Percentiles rank a stretch among this genome's conserved stretches.
Evolutionary conservation across 2,329 filamentous ascomycete genomes (phyloP).

Genomic region (Pezicula carpinea): DNA sequence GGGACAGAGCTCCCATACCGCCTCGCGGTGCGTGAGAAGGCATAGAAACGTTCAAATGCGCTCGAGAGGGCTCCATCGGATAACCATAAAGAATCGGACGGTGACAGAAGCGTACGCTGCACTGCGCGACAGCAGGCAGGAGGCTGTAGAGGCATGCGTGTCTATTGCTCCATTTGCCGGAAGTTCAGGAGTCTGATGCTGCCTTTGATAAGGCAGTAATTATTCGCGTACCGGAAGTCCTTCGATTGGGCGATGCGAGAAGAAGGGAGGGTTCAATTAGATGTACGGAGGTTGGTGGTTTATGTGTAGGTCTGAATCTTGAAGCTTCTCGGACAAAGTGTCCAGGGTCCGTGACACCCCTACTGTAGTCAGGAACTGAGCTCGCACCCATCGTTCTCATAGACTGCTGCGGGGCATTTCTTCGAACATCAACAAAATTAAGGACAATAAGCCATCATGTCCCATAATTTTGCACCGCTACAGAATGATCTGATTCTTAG

Average conservation of each 20-base stretch:
- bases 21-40: constrained; percentile 23
- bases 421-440: neutral
- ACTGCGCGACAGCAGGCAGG: constrained; percentile 46
- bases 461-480: constrained; percentile 71
- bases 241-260: too few species aligned
- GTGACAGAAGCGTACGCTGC: constrained; percentile 34
- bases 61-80: constrained; percentile 49
- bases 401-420: neutral
- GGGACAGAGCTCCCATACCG: constrained; percentile 31
- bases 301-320: too few species aligned
- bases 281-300: too few species aligned
- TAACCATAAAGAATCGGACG: constrained; percentile 50
- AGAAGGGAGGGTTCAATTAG: too few species aligned
- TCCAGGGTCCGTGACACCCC: too few species aligned
- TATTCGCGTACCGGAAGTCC: too few species aligned
- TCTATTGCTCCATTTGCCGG: neutral
- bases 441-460: constrained; percentile 44
- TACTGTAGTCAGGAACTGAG: too few species aligned
- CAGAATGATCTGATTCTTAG: constrained; percentile 91
- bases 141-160: constrained; percentile 41
- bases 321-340: too few species aligned
- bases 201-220: too few species aligned
- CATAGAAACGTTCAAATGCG: constrained; percentile 43
- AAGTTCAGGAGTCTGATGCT: too few species aligned
- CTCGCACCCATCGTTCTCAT: neutral